Percentiles rank a stretch among this genome's conserved stretches.
Evolutionary conservation across 108 stramenopile genomes (phyloP).

Genomic region (Pseudonitzschia pungens): DNA sequence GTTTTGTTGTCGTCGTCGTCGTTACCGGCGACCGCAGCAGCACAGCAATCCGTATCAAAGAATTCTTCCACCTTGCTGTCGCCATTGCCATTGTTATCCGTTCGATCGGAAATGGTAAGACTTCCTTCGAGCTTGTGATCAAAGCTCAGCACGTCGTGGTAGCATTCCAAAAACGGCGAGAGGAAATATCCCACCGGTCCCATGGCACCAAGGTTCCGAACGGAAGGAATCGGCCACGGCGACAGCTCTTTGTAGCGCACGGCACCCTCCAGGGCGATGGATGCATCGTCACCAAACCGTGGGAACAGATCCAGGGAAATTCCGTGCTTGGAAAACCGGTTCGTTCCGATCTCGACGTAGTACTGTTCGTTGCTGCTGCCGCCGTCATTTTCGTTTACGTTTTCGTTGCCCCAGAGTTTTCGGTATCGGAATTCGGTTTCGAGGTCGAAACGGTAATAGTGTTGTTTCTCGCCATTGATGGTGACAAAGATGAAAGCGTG

Average conservation of each 20-base stretch:
- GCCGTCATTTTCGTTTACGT: neutral
- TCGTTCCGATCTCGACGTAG: constrained; percentile 8
- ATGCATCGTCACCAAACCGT: neutral
- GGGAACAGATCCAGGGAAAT: constrained; percentile 1
- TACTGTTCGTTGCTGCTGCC: neutral
- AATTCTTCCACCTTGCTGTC: neutral
- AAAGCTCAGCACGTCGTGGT: constrained; percentile 13
- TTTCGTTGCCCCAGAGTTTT: neutral
- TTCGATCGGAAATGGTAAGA: neutral
- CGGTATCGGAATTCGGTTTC: neutral
- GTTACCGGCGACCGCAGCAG: neutral
- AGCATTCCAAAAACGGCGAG: neutral
- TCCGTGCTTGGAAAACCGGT: constrained; percentile 2
- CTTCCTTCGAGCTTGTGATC: neutral
- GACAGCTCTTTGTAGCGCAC: neutral
- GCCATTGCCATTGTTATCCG: neutral
- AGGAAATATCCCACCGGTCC: constrained; percentile 6
- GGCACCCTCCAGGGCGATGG: neutral
- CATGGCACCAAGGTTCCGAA: constrained; percentile 6
- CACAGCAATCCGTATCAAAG: neutral
- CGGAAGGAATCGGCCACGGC: neutral
- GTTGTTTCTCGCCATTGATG: constrained; percentile 15
- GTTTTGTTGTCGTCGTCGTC: neutral
- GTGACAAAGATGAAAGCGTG: constrained; percentile 5
- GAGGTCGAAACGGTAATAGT: constrained; percentile 12